Evolutionary conservation across 2,329 filamentous ascomycete species (phyloP), one percentile per base, ranked within the genome.

Genomic region (Alternaria consortialis): DNA sequence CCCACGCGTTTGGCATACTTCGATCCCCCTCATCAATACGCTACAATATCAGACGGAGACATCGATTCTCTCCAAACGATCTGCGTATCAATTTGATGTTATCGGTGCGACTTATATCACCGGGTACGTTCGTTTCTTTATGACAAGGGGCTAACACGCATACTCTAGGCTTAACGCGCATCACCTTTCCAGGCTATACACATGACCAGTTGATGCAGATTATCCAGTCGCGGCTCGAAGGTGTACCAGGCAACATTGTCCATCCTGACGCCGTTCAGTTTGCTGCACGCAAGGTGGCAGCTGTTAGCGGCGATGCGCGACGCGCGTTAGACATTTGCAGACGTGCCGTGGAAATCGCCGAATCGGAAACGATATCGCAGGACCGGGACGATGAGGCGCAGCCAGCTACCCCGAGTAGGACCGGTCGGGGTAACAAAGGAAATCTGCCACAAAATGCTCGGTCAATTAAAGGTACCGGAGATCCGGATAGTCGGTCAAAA

Each of bases 121-220:
- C 63, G 60, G 56, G 51, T 58, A 53, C 31, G 53, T 65, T 66
- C 64, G 67, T 64, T 62, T 66, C 62, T 47, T 47, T 31, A 60
- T 61, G 60, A 63, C 66, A 70, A 72, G 54, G 34, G 32, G 69
- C 76, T 77, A 75, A 78, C 68, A 65, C 60, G 60, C 64, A 63
- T 54, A 55, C 42, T 57, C 53, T 61, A 80, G 87, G 94, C 23
- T 84, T 99, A 50, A 97, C 94, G 7, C 88, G 96, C 73, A 97
- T 99, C 74, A 97, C 95, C 0, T 99, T 99, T 72, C 92, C 95
- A 0, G 95, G 95, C 23, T 99, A 99, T 79, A 97, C 93, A 58
- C 94, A 99, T 78, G 93, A 95, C 60, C 95, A 99, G 79, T 86
- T 99, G 40, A 97, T 98, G 91, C 91, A 91, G 69, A 99, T 99